A percentile compares a stretch with the other conserved stretches of the same genome.
Evolutionary conservation across 805 yeast genomes (phyloP).

Genomic region (Nematodospora valgi): DNA sequence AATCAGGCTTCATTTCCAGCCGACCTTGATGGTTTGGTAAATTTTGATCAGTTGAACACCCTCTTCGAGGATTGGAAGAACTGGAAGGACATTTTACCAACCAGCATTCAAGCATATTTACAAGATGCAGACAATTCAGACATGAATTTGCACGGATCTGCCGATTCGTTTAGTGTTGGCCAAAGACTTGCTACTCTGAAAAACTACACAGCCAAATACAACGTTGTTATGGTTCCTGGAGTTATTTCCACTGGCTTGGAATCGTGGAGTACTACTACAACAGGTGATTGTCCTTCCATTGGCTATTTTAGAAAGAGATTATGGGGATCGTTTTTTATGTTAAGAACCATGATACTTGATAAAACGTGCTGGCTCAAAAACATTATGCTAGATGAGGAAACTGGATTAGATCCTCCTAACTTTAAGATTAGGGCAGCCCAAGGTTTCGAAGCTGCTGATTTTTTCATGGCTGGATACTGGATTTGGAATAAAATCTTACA

Average conservation of each 20-base stretch:
- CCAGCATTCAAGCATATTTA: constrained; percentile 56
- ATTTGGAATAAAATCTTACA: constrained; percentile 96
- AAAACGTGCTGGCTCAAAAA: constrained; percentile 93
- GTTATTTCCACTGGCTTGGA: constrained; percentile 94
- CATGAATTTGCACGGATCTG: constrained; percentile 45
- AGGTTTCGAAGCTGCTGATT: constrained; percentile 96
- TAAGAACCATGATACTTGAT: constrained; percentile 86
- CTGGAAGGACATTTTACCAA: constrained; percentile 61
- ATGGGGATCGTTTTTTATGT: constrained; percentile 98
- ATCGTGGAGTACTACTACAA: constrained; percentile 83
- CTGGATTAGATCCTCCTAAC: constrained; percentile 90
- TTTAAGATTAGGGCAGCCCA: constrained; percentile 84
- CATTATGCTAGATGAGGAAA: constrained; percentile 80
- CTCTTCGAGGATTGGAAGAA: constrained; percentile 64
- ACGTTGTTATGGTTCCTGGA: constrained; percentile 93
- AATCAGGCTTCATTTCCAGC: constrained; percentile 35
- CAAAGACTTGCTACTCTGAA: constrained; percentile 49
- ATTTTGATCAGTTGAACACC: constrained; percentile 39
- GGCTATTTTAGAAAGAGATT: constrained; percentile 85
- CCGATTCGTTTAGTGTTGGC: constrained; percentile 90
- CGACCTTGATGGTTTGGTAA: constrained; percentile 47
- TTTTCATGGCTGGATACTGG: constrained; percentile 97
- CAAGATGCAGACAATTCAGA: constrained; percentile 48
- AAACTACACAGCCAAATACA: constrained; percentile 56
- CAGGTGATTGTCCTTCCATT: constrained; percentile 74